Evolutionary conservation across 2,329 filamentous ascomycete genomes (phyloP).

Genomic region (Raffaelea albimanens): DNA sequence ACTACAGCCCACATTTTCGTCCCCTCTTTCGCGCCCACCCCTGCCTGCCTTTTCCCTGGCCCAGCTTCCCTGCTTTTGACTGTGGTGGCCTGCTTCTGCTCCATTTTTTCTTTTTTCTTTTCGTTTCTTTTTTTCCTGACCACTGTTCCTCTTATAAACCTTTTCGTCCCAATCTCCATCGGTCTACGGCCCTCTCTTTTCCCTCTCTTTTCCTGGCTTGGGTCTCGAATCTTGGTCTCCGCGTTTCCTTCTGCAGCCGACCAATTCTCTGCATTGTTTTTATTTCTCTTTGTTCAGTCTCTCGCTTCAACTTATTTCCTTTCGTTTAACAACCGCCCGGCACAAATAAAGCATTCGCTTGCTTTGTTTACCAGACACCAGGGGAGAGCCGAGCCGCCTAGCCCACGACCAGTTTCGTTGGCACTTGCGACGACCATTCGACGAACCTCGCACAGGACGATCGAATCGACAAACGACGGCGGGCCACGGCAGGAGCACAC

Average conservation of each 20-base stretch:
- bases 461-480: too few species aligned
- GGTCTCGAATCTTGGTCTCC: not conserved
- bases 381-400: not conserved
- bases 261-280: not conserved
- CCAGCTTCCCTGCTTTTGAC: not conserved
- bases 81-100: not conserved
- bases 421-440: too few species aligned
- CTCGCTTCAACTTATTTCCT: not conserved
- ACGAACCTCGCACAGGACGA: too few species aligned
- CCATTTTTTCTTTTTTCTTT: conserved; percentile 1
- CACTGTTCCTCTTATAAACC: not conserved
- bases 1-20: too few species aligned
- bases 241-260: not conserved
- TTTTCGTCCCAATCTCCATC: too few species aligned
- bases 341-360: not conserved
- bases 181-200: not conserved
- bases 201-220: not conserved
- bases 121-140: not conserved
- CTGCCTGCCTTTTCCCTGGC: not conserved
- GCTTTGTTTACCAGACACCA: not conserved
- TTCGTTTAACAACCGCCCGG: not conserved
- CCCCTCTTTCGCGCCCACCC: too few species aligned
- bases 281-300: not conserved
- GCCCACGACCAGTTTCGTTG: too few species aligned
- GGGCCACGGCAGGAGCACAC: too few species aligned